Evolutionary conservation across 768 basidiomycete genomes (phyloP).

Genomic region (Dictyophora rubrovolvata): DNA sequence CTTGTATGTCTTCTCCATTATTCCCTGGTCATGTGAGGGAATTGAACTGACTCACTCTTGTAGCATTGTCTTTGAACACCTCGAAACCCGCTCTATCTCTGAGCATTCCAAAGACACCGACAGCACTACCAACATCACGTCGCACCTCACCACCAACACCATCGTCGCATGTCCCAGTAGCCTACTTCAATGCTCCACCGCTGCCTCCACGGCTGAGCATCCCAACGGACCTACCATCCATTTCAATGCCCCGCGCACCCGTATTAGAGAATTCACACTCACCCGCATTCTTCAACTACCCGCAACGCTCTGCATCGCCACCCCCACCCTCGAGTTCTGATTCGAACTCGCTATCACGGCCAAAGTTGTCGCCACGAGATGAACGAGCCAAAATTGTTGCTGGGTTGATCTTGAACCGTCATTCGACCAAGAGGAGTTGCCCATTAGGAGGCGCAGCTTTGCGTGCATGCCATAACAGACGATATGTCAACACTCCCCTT

Average conservation of each 20-base stretch:
- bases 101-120: not conserved
- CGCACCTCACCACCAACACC: not conserved
- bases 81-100: not conserved
- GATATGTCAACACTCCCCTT: constrained; percentile 1
- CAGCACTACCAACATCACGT: not conserved
- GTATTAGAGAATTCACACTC: too few species aligned
- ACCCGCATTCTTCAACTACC: not conserved
- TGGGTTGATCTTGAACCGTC: not conserved
- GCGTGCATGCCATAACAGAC: not conserved
- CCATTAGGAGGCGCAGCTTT: not conserved
- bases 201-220: not conserved
- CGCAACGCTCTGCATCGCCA: not conserved
- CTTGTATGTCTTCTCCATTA: not conserved
- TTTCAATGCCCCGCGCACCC: too few species aligned
- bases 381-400: constrained; percentile 3
- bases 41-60: not conserved
- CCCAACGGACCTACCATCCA: too few species aligned
- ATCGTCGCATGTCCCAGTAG: not conserved
- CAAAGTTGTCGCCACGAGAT: not conserved
- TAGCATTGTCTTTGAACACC: not conserved
- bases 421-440: not conserved
- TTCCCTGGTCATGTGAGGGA: not conserved
- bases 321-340: not conserved
- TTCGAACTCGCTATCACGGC: not conserved
- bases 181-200: not conserved